phyloP scores from a whole-genome alignment of 2,329 filamentous ascomycete genomes.

The Fusarium incarnatum region DNA sequence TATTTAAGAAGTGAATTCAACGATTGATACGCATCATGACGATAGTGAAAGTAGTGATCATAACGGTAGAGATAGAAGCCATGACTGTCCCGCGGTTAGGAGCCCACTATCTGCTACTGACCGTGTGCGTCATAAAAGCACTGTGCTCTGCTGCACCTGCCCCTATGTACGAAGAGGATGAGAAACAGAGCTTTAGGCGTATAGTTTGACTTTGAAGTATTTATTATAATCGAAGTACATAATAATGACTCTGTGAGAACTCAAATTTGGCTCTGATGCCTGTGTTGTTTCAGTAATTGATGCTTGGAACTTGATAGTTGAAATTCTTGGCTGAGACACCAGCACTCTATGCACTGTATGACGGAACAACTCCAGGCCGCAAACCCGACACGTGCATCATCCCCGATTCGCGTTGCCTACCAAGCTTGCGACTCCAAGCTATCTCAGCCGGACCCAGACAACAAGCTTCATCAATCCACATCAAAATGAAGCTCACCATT shows the following conservation, averaged over 20 bases:
- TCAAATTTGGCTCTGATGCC: neutral
- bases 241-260: too few species aligned
- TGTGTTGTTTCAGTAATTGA: neutral
- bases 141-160: neutral
- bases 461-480: constrained; percentile 49
- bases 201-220: neutral
- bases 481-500: constrained; percentile 58
- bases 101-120: neutral
- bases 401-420: constrained; percentile 38
- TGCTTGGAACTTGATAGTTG: neutral
- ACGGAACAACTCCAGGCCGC: constrained; percentile 48
- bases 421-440: constrained; percentile 51
- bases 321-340: neutral
- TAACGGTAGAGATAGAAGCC: constrained; percentile 7
- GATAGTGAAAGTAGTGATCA: constrained; percentile 25
- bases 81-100: constrained; percentile 12
- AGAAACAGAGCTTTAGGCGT: neutral
- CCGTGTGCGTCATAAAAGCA: neutral
- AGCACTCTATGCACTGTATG: constrained; percentile 36
- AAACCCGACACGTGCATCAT: constrained; percentile 47
- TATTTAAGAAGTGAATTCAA: constrained; percentile 6
- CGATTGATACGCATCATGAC: constrained; percentile 36
- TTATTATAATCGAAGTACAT: neutral
- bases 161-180: neutral
- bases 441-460: constrained; percentile 44